Evolutionary conservation across 2,329 filamentous ascomycete genomes (phyloP).

Genomic region (Macrophomina pseudophaseolina): DNA sequence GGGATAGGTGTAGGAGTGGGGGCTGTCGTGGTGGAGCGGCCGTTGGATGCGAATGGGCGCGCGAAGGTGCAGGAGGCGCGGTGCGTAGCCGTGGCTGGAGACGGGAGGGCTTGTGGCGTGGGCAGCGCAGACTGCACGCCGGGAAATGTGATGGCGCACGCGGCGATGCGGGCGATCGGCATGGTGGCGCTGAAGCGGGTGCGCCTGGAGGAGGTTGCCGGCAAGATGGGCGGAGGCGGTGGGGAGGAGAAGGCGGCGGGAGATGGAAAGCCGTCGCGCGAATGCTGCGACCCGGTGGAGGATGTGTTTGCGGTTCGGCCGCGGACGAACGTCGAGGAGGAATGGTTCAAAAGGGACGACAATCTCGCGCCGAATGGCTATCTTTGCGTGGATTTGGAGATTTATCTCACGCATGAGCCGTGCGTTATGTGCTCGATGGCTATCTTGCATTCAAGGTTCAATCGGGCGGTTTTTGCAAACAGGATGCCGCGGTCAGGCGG

Average conservation of each 20-base stretch:
- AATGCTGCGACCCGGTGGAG: neutral
- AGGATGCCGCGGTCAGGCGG: slow-evolving; percentile 83
- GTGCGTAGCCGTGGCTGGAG: slow-evolving; percentile 75
- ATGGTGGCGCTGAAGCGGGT: slow-evolving; percentile 72
- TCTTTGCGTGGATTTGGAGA: slow-evolving; percentile 88
- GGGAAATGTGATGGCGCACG: slow-evolving; percentile 74
- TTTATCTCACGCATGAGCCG: slow-evolving; percentile 94
- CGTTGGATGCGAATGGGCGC: slow-evolving; percentile 33
- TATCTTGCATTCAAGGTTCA: slow-evolving; percentile 90
- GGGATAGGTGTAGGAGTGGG: slow-evolving; percentile 70
- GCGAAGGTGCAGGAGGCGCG: slow-evolving; percentile 47
- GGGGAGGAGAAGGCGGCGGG: neutral
- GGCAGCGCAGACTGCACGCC: neutral
- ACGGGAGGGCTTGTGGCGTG: slow-evolving; percentile 69
- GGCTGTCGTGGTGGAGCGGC: slow-evolving; percentile 73
- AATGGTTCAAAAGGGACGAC: slow-evolving; percentile 65
- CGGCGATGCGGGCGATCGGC: slow-evolving; percentile 77
- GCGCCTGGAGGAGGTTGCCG: slow-evolving; percentile 32
- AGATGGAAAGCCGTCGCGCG: neutral
- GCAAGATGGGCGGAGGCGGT: slow-evolving; percentile 27
- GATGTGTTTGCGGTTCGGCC: slow-evolving; percentile 68
- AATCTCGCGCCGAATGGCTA: slow-evolving; percentile 75
- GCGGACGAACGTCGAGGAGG: slow-evolving; percentile 68
- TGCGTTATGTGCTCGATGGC: slow-evolving; percentile 98
- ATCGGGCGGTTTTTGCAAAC: slow-evolving; percentile 78